These are phyloP conservation scores for Priceomyces fermenticarens DNA, from an alignment of 805 yeast genomes.

Conservation along the genomic window DNA sequence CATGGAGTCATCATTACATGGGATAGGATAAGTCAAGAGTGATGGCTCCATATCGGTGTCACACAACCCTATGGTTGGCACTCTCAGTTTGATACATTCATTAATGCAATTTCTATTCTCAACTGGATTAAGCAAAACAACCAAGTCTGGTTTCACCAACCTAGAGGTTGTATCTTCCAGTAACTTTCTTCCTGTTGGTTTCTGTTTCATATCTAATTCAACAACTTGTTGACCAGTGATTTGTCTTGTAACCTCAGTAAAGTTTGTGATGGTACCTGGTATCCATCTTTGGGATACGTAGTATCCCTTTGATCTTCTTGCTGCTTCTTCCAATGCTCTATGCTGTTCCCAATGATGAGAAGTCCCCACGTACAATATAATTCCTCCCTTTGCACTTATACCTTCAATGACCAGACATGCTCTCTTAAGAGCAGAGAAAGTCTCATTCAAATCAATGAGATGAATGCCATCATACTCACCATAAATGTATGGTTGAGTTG, in stretches of 20 bases:
- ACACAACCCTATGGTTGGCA: conserved; percentile 91
- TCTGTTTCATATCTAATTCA: conserved; percentile 75
- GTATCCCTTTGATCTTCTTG: conserved; percentile 72
- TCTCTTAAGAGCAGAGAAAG: conserved; percentile 68
- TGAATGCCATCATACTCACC: conserved; percentile 91
- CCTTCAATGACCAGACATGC: conserved; percentile 86
- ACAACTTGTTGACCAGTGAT: conserved; percentile 27
- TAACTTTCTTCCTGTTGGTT: conserved; percentile 59
- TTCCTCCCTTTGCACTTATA: conserved; percentile 79
- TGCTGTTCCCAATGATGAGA: conserved; percentile 64
- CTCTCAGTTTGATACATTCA: conserved; percentile 77
- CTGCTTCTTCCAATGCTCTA: conserved; percentile 74
- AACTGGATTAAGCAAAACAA: conserved; percentile 81
- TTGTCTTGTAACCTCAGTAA: conserved; percentile 64
- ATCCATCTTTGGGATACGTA: conserved; percentile 86
- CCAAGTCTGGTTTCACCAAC: conserved; percentile 82
- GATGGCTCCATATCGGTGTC: conserved; percentile 94
- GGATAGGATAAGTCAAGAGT: conserved; percentile 88
- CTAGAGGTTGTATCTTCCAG: conserved; percentile 43
- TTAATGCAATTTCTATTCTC: conserved; percentile 77
- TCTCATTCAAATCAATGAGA: conserved; percentile 85
- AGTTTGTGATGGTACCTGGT: conserved; percentile 91
- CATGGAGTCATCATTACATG: conserved; percentile 90
- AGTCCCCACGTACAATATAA: conserved; percentile 82
- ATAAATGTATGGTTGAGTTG: conserved; percentile 80